Conservation (phyloP, 106 monocot species). For the Iris macrosiphon region DNA sequence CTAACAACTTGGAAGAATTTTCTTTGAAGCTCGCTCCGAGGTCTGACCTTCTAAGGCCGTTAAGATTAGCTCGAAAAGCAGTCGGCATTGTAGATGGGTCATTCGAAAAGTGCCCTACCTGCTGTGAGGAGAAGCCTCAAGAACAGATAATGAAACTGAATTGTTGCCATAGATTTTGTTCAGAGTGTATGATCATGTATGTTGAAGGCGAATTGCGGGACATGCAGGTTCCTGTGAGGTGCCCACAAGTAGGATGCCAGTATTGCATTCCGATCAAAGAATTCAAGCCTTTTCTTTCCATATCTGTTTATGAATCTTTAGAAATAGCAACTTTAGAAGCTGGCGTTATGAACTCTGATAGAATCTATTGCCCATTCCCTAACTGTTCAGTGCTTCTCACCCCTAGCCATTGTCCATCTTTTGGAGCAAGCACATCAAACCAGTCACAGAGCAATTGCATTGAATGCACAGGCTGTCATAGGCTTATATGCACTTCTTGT, state of each 20-base stretch:
- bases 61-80: constrained; percentile 61
- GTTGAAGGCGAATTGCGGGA: constrained; percentile 19
- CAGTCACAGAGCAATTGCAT: constrained; percentile 25
- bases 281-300: constrained; percentile 39
- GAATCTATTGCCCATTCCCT: constrained; percentile 55
- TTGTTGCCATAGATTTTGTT: constrained; percentile 49
- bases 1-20: constrained; percentile 66
- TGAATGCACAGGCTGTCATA: constrained; percentile 64
- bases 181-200: constrained; percentile 29
- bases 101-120: constrained; percentile 23
- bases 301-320: constrained; percentile 23
- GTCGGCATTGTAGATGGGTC: constrained; percentile 25
- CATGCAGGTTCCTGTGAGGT: constrained; percentile 30
- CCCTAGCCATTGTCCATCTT: constrained; percentile 16
- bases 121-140: constrained; percentile 36
- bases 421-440: constrained; percentile 35
- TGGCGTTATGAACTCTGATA: constrained; percentile 16
- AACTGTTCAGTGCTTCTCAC: constrained; percentile 43
- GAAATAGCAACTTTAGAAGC: constrained; percentile 20
- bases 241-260: constrained; percentile 29
- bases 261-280: constrained; percentile 28
- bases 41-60: constrained; percentile 42
- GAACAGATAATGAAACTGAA: constrained; percentile 24
- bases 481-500: constrained; percentile 61
- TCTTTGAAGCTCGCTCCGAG: constrained; percentile 44